Evolutionary conservation across 2,329 filamentous ascomycete genomes (phyloP), one percentile per base, ranked within the genome.

Genomic region (Neoascochyta sp.): DNA sequence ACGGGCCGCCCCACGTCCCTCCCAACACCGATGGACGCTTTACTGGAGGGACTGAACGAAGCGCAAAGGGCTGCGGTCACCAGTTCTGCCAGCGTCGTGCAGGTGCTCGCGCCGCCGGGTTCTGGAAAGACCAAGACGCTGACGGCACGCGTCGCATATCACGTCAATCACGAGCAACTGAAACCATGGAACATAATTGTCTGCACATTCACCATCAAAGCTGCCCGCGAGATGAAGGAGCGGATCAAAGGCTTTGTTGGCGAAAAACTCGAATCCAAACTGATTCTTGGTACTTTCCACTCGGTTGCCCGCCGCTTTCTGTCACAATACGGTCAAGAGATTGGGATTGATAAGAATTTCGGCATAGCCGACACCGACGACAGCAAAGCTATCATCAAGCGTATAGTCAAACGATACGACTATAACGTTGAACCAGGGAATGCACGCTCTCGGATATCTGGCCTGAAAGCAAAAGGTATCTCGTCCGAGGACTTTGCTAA

Each of bases 201-300:
- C 37, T 92, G 90, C 40, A 96, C 90, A 0, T 98, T 98, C 57
- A 98, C 92, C 2, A 88, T 95, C 60, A 96, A 96, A 62, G 89
- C 92, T 1, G 86, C 89, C 11, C 77, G 75, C 11, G 90, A 96
- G 67, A 98, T 98, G 90, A 87, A 88, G 52, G 80, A 87, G 54
- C 78, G 90, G 6, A 86, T 96, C 34, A 79, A 81, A 0, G 81
- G 75, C 36, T 74, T 86, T n/a, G 72, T 96, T n/a, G 88, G 88
- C 1, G 75, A 83, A 38, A 81, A 81, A 5, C 67, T 81, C 10
- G 85, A 88, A 55, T 80, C 75, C 32, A 84, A 80, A 50, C 71
- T 98, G 43, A 76, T 95, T 17, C 70, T 98, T 4, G 90, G 90
- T 11, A 98, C 92, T 0, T 96, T 98, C 48, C 90, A 98, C 66